Base-by-base conservation (phyloP, 2,329 filamentous ascomycete species). In the Epichloe amarillans region DNA sequence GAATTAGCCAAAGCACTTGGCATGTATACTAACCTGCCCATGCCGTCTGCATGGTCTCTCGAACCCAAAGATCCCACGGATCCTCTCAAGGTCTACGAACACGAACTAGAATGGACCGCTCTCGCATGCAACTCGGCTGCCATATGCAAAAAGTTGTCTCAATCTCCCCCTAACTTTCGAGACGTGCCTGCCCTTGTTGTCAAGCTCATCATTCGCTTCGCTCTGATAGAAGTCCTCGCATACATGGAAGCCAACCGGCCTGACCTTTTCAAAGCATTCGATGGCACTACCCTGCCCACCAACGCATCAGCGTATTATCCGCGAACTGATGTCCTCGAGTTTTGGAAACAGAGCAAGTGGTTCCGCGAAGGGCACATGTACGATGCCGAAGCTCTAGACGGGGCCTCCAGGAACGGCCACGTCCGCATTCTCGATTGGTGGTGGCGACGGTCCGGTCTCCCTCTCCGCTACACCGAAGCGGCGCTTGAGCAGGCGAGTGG, bases 191-290 rank as follows among this genome's bases (percentile, higher is more conserved):
- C 84, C 2, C 73, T 94, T 1, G 86, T 87, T 38, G 86, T 93
- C 54, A 89, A 90, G 61, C 78, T 95, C 40, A 89, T 95, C 58
- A 88, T 96, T 71, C 89, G 93, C 57, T 96, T 96, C 64, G 86
- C 84, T 41, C 83, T 91, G 58, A 85, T 84, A 15, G 80, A 86
- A 12, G 80, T 95, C 3, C 77, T 97, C 36, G 78, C 79, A 2
- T 89, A 79, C 57, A 69, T 82, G 56, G 79, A 81, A 54, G 68
- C 70, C 43, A 82, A 82, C 58, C 73, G 77, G 11, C 76, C 75
- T 4, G 74, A 94, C 53, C 79, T 96, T 3, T 93, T 94, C 69
- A 89, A 85, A 76, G 82, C 84, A 3, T 93, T 90, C 33, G 90
- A 90, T 62, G 86, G 87, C 44, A 86, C 86, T 42, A 84, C 89